These are phyloP conservation scores for Delonix regia DNA, from an alignment of 306 rosid species.

Conservation along the genomic window DNA sequence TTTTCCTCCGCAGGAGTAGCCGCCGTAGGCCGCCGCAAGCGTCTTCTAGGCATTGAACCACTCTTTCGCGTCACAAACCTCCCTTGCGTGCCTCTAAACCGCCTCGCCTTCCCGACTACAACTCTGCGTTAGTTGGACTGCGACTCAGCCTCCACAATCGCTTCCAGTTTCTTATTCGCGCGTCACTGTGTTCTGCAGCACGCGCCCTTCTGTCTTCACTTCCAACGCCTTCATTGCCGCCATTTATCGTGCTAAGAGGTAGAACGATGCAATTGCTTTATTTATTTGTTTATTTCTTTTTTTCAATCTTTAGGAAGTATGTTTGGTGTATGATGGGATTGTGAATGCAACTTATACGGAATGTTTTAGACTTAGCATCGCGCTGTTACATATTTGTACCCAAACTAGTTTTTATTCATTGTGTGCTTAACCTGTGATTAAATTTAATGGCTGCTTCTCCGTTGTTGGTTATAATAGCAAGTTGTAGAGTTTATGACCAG, in stretches of 20 bases:
- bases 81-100: too few relatives aligned
- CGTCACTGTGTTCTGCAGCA: background rate
- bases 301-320: background rate
- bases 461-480: background rate
- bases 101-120: too few relatives aligned
- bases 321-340: background rate
- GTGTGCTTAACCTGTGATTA: background rate
- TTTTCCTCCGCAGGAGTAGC: too few relatives aligned
- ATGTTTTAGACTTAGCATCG: background rate
- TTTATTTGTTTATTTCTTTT: background rate
- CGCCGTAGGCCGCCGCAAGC: too few relatives aligned
- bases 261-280: background rate
- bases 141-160: too few relatives aligned
- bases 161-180: too few relatives aligned
- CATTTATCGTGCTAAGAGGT: background rate
- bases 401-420: background rate
- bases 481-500: background rate
- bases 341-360: background rate
- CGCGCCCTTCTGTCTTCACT: background rate
- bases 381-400: background rate
- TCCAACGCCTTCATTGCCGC: background rate
- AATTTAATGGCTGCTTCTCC: background rate
- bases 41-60: too few relatives aligned
- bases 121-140: too few relatives aligned
- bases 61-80: too few relatives aligned